Percentiles rank a stretch among this genome's conserved stretches.
Evolutionary conservation across 495 filamentous ascomycete species (phyloP).

Genomic region (Penicillium soppii): DNA sequence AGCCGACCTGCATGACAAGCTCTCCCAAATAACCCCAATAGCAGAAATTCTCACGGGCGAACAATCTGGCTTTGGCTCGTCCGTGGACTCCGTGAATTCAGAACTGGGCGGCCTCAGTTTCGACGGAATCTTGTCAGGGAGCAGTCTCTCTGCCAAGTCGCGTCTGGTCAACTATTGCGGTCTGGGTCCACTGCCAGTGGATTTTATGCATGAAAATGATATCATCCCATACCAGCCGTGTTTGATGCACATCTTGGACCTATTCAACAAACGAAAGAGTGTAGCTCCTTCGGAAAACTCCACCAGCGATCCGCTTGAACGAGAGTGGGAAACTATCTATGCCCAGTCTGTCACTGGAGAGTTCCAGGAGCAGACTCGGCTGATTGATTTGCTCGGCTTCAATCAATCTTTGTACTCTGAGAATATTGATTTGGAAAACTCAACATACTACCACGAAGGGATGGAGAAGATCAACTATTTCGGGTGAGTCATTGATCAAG

Average conservation of each 20-base stretch:
- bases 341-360: slow-evolving; percentile 46
- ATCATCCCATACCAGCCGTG: slow-evolving; percentile 48
- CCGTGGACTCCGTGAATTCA: not conserved
- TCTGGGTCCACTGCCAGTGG: slow-evolving; percentile 44
- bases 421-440: slow-evolving; percentile 21
- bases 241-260: slow-evolving; percentile 42
- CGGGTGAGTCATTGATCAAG: slow-evolving; percentile 34
- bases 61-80: slow-evolving; percentile 24
- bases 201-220: slow-evolving; percentile 43
- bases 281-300: slow-evolving; percentile 2
- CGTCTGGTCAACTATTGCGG: slow-evolving; percentile 46
- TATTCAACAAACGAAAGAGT: slow-evolving; percentile 37
- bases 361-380: slow-evolving; percentile 38
- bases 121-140: slow-evolving; percentile 39
- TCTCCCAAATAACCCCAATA: slow-evolving; percentile 19
- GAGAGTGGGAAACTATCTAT: slow-evolving; percentile 43
- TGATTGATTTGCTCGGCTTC: slow-evolving; percentile 43
- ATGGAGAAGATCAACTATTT: slow-evolving; percentile 47
- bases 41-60: slow-evolving; percentile 37
- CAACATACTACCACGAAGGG: slow-evolving; percentile 31
- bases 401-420: slow-evolving; percentile 32
- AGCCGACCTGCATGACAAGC: slow-evolving; percentile 22
- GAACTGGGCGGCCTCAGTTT: slow-evolving; percentile 41
- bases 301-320: slow-evolving; percentile 12
- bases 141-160: slow-evolving; percentile 45